Base-by-base conservation (phyloP, 108 stramenopile genomes). In the Nitzschia sp. region DNA sequence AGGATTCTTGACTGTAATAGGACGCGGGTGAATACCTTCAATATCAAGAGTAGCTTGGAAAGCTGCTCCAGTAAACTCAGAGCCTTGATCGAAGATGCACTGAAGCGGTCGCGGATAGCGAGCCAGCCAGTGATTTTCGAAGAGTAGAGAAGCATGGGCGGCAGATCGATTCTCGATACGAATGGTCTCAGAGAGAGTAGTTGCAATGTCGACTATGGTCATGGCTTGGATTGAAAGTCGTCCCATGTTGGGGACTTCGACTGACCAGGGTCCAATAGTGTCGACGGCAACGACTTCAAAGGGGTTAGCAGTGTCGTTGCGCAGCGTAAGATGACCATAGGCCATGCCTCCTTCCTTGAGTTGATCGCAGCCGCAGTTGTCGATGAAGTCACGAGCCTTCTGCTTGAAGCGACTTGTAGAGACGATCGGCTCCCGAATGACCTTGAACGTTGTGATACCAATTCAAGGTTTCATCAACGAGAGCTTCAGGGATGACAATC, bases 61-160 rank as follows among this genome's bases (percentile, higher is more conserved):
- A 21, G 55, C 61, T 25, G 25, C 3, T 4, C 85, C 81, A 11
- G 48, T 57, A 49, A 82, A 85, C 46, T 85, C 85, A 4, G 49
- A 42, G 0, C 85, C 85, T 19, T 77, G 46, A 33, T 82, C 85
- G 65, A 57, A 51, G 45, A 82, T 46, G n/a, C 30, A 46, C 18
- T 18, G 35, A 3, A 51, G n/a, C 13, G 81, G 81, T 18, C 72
- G 36, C 0, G 85, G 85, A 62, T 85, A 80, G 29, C 79, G 58
- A 0, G 55, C 3, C 8, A 82, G 34, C 85, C 85, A 85, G 0
- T n/a, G 9, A 18, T 68, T 38, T 21, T 74, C 49, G 29, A 71
- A 69, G 47, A 42, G 24, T 36, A 33, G 0, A 56, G 46, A 31
- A 1, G 49, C 34, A 21, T 72, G 53, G 3, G 30, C 46, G 5